Conservation (phyloP, 768 basidiomycete genomes). For the Peribolospora baueri region DNA sequence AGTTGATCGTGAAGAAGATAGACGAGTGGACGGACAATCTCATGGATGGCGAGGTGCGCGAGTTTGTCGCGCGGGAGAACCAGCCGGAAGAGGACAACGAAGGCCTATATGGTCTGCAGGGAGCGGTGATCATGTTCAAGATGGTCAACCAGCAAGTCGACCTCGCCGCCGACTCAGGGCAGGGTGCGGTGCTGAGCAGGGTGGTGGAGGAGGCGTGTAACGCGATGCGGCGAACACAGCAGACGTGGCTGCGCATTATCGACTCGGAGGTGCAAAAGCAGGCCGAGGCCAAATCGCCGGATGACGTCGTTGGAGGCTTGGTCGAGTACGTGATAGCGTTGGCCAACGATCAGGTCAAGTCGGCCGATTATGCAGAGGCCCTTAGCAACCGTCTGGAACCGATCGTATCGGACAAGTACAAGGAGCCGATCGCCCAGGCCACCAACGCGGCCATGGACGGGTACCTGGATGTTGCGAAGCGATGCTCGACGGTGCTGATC, state of each 20-base stretch:
- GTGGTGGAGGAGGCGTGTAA: conserved; percentile 70
- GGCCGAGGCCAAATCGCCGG: conserved; percentile 25
- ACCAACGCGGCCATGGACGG: conserved; percentile 95
- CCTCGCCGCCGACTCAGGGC: conserved; percentile 79
- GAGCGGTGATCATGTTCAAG: conserved; percentile 85
- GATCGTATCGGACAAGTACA: conserved; percentile 80
- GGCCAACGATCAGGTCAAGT: conserved; percentile 92
- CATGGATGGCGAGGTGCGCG: conserved; percentile 66
- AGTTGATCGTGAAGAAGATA: conserved; percentile 74
- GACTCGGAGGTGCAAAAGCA: conserved; percentile 71
- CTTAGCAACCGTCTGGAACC: conserved; percentile 65
- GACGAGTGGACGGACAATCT: conserved; percentile 92
- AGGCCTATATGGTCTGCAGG: conserved; percentile 70
- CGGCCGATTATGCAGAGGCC: conserved; percentile 75
- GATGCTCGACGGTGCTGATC: conserved; percentile 81
- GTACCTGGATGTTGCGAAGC: conserved; percentile 92
- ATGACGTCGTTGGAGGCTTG: conserved; percentile 62
- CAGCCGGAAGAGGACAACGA: conserved; percentile 77
- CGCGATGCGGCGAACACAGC: conserved; percentile 69
- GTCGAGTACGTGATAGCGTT: conserved; percentile 91
- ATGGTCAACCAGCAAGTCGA: conserved; percentile 87
- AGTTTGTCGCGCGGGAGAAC: conserved; percentile 56
- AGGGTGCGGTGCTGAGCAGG: conserved; percentile 72
- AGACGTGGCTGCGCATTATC: conserved; percentile 60
- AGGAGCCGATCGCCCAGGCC: conserved; percentile 50